Percentiles rank a stretch among this genome's conserved stretches.
Conservation (phyloP, 225 moss, liverwort and hornwort species). For the Bryoerythrophyllum caledonicum region DNA sequence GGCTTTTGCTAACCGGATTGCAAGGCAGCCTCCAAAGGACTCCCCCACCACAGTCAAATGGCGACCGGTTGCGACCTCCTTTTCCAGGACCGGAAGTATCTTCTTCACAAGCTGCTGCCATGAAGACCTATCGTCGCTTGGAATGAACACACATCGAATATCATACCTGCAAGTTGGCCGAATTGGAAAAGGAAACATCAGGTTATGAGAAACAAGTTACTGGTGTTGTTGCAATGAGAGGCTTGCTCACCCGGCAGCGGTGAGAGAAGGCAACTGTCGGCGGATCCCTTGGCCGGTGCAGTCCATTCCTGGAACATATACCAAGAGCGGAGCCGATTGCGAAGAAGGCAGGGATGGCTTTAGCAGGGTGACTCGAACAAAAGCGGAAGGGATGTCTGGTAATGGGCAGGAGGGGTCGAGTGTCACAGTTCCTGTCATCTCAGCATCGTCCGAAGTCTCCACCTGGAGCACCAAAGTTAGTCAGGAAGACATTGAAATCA, state of each 20-base stretch:
- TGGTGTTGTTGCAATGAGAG: not conserved
- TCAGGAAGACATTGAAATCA: not conserved
- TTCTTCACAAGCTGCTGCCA: conserved; percentile 73
- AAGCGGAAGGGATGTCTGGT: conserved; percentile 49
- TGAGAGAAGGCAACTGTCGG: conserved; percentile 60
- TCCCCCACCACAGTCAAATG: conserved; percentile 85
- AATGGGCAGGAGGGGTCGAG: conserved; percentile 67
- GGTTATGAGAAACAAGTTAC: not conserved
- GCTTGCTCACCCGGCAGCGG: conserved; percentile 59
- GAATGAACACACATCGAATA: conserved; percentile 78
- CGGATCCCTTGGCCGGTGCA: conserved; percentile 82
- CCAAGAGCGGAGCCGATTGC: conserved; percentile 52
- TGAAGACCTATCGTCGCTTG: conserved; percentile 80
- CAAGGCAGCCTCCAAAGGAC: conserved; percentile 85
- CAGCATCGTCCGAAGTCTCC: conserved; percentile 34
- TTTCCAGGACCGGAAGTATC: conserved; percentile 54
- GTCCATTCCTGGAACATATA: conserved; percentile 97
- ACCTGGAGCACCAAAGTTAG: conserved; percentile 20
- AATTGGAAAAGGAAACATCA: not conserved
- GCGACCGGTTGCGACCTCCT: conserved; percentile 54
- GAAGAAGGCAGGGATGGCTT: conserved; percentile 22
- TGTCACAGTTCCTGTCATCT: conserved; percentile 33
- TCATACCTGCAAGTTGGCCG: conserved; percentile 61
- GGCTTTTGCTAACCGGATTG: conserved; percentile 78
- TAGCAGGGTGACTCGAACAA: conserved; percentile 48